Conservation (phyloP, 1,284 basidiomycete genomes). For the Cryptococcus floricola region DNA sequence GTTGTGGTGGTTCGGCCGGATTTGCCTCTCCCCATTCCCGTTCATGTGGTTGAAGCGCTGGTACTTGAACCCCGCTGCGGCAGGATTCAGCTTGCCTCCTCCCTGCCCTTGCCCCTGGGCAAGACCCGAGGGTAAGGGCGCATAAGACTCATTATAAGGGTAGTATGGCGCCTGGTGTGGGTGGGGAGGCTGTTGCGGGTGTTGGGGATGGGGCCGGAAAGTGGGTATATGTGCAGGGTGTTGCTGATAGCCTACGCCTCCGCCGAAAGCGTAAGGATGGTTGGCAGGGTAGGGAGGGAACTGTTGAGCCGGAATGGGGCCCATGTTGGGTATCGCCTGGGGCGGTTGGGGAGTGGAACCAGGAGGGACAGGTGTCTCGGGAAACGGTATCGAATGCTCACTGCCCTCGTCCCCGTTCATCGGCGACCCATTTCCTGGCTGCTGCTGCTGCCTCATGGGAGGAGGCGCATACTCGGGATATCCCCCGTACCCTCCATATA, state of each 20-base stretch:
- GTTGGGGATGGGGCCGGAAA: neutral
- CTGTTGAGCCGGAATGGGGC: neutral
- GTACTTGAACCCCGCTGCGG: slow-evolving; percentile 41
- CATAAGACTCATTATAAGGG: no score
- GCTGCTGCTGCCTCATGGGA: neutral
- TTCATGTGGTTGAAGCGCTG: neutral
- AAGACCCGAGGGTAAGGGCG: no score
- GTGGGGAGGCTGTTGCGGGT: slow-evolving; percentile 6
- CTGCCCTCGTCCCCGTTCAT: neutral
- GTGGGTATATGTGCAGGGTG: neutral
- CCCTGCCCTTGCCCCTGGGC: neutral
- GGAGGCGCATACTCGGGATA: neutral
- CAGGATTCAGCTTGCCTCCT: slow-evolving; percentile 37
- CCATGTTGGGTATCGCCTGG: neutral
- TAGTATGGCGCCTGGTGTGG: slow-evolving; percentile 2
- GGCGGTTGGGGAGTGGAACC: neutral
- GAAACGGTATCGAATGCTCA: slow-evolving; percentile 4
- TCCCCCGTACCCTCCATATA: neutral
- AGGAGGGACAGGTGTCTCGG: neutral
- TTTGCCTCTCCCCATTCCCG: no score
- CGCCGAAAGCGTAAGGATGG: slow-evolving; percentile 44
- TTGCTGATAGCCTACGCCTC: slow-evolving; percentile 33
- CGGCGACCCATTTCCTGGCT: neutral
- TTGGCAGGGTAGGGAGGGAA: slow-evolving; percentile 29
- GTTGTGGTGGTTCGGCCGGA: no score